phyloP scores from a whole-genome alignment of 139 green algal species.

The Yamagishiella unicocca region DNA sequence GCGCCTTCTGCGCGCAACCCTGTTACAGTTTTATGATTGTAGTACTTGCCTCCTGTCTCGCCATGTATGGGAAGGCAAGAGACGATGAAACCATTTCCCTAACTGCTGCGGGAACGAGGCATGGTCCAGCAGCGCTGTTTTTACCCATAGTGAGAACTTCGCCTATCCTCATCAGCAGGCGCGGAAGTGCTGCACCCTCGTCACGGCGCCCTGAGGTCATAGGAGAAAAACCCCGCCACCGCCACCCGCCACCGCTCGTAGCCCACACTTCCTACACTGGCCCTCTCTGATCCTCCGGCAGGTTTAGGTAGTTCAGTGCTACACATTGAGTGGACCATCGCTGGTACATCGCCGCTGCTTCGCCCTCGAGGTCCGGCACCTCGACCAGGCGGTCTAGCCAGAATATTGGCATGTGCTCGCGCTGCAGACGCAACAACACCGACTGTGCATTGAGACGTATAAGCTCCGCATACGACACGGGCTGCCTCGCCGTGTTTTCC shows the following conservation, averaged over 20 bases:
- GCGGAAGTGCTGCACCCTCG: too few species aligned
- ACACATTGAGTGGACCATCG: background rate
- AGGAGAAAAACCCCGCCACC: background rate
- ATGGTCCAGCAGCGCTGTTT: too few species aligned
- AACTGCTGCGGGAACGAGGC: too few species aligned
- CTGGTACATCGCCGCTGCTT: background rate
- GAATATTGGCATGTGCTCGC: background rate
- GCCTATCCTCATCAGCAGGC: too few species aligned
- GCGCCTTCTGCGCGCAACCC: too few species aligned
- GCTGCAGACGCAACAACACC: slow-evolving; percentile 3
- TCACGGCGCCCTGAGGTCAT: background rate
- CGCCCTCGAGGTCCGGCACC: background rate
- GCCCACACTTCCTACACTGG: background rate
- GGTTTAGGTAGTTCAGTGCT: background rate
- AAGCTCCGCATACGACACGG: background rate
- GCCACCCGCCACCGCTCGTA: background rate
- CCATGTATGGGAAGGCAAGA: too few species aligned
- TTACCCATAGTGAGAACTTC: too few species aligned
- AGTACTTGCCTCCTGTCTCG: too few species aligned
- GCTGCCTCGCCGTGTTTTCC: background rate
- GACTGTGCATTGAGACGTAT: background rate
- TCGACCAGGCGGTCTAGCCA: slow-evolving; percentile 34
- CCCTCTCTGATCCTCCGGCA: background rate
- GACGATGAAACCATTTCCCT: too few species aligned
- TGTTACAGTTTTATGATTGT: too few species aligned